phyloP scores from a whole-genome alignment of 2,329 filamentous ascomycete genomes.

The Aspergillus arachidicola region DNA sequence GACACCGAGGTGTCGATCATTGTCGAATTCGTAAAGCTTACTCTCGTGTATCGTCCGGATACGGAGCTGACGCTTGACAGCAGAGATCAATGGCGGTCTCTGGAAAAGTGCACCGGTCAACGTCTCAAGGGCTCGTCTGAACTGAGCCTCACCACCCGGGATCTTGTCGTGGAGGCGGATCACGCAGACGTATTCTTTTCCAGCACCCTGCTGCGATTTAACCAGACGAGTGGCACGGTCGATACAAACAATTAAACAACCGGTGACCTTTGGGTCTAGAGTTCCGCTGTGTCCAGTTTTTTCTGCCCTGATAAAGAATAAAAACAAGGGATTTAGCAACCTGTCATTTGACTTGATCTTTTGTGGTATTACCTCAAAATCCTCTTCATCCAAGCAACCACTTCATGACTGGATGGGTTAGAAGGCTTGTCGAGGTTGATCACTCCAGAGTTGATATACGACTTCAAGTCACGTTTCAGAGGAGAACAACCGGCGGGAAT shows the following conservation, averaged over 20 bases:
- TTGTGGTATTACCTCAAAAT: slow-evolving; percentile 71
- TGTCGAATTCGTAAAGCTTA: slow-evolving; percentile 96
- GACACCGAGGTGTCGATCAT: slow-evolving; percentile 93
- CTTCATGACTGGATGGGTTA: slow-evolving; percentile 97
- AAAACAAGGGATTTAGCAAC: slow-evolving; percentile 22
- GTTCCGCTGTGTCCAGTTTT: slow-evolving; percentile 99
- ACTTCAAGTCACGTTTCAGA: slow-evolving; percentile 91
- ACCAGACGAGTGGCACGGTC: slow-evolving; percentile 96
- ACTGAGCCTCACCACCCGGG: slow-evolving; percentile 88
- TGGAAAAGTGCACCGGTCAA: slow-evolving; percentile 97
- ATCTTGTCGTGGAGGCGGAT: slow-evolving; percentile 95
- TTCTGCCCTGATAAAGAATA: slow-evolving; percentile 65
- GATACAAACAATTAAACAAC: slow-evolving; percentile 91
- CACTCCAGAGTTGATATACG: slow-evolving; percentile 94
- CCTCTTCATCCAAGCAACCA: slow-evolving; percentile 98
- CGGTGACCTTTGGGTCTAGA: slow-evolving; percentile 96
- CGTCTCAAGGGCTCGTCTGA: slow-evolving; percentile 90
- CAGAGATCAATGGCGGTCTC: slow-evolving; percentile 93
- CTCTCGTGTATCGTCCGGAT: slow-evolving; percentile 98
- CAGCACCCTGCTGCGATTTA: slow-evolving; percentile 97
- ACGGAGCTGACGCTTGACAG: slow-evolving; percentile 97
- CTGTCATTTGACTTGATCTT: background rate
- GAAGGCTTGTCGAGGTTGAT: slow-evolving; percentile 98
- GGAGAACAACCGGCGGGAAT: slow-evolving; percentile 92
- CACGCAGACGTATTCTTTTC: slow-evolving; percentile 98